phyloP scores from a whole-genome alignment of 2,329 filamentous ascomycete genomes.

The Alternaria sp. region DNA sequence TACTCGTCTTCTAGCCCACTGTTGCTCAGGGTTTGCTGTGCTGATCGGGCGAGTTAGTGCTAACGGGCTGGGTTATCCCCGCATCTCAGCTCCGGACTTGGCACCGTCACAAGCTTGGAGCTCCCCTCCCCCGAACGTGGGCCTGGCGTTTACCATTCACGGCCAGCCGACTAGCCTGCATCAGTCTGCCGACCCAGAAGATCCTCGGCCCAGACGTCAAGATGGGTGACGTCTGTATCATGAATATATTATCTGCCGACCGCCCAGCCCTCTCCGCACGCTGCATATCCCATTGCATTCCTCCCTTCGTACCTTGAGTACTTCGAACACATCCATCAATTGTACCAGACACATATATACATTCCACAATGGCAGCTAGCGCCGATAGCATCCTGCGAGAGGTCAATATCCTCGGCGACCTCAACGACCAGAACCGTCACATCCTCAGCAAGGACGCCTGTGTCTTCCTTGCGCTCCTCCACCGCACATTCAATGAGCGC shows the following conservation, averaged over 20 bases:
- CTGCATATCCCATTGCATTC: conserved; percentile 33
- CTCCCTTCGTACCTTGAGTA: conserved; percentile 15
- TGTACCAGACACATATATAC: conserved; percentile 11
- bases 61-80: conserved; percentile 24
- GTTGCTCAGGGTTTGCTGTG: conserved; percentile 20
- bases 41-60: conserved; percentile 18
- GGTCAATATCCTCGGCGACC: conserved; percentile 80
- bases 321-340: conserved; percentile 6
- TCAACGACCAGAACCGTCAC: conserved; percentile 82
- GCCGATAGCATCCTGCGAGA: conserved; percentile 80
- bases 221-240: conserved; percentile 44
- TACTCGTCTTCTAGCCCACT: conserved; percentile 3
- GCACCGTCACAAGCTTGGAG: conserved; percentile 45
- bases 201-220: conserved; percentile 43
- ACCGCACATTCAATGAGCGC: conserved; percentile 90
- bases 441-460: conserved; percentile 90
- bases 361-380: conserved; percentile 55
- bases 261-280: conserved; percentile 34
- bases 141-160: conserved; percentile 36
- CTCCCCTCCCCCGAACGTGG: conserved; percentile 39
- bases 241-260: conserved; percentile 36
- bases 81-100: conserved; percentile 35
- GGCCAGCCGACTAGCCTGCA: conserved; percentile 37
- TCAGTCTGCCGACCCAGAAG: conserved; percentile 29
- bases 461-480: conserved; percentile 90